Evolutionary conservation across 208 protist genomes (phyloP).

Genomic region (Acanthamoeba castellanii): DNA sequence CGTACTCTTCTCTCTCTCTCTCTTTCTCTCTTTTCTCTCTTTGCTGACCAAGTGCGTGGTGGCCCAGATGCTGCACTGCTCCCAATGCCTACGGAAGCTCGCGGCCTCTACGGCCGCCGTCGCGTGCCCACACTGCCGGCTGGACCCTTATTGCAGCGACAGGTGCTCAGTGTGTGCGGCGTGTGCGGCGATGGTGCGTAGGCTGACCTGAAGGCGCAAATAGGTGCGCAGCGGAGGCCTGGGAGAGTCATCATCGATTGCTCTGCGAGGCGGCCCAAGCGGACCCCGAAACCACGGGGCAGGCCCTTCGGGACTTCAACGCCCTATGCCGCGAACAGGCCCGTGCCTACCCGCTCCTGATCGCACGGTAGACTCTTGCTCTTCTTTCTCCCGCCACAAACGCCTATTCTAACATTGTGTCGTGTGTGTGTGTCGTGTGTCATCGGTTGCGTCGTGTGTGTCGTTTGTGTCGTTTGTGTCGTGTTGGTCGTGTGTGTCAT

Average conservation of each 20-base stretch:
- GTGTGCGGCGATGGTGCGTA: not conserved
- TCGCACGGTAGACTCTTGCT: not conserved
- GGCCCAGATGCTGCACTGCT: slow-evolving; percentile 56
- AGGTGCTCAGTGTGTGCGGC: not conserved
- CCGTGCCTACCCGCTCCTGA: slow-evolving; percentile 54
- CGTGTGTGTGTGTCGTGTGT: not conserved
- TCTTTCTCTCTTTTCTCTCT: not conserved
- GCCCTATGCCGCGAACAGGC: not conserved
- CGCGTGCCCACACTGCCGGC: not conserved
- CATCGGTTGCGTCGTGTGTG: not conserved
- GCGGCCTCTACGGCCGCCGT: not conserved
- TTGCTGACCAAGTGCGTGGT: not conserved
- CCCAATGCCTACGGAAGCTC: slow-evolving; percentile 37
- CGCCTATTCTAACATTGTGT: not conserved
- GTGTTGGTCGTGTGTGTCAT: too few relatives aligned
- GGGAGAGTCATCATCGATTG: slow-evolving; percentile 8
- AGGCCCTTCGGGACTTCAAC: not conserved
- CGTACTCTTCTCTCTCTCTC: not conserved
- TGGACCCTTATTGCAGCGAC: slow-evolving; percentile 30
- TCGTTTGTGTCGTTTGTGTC: too few relatives aligned
- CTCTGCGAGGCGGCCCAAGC: slow-evolving; percentile 28
- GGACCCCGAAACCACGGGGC: not conserved
- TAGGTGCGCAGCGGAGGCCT: slow-evolving; percentile 15
- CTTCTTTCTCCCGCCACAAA: not conserved
- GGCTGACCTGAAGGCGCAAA: not conserved